Percentiles rank a stretch among this genome's conserved stretches.
Evolutionary conservation across 2,329 filamentous ascomycete genomes (phyloP).

Genomic region (Paraconiothyrium brasiliense): DNA sequence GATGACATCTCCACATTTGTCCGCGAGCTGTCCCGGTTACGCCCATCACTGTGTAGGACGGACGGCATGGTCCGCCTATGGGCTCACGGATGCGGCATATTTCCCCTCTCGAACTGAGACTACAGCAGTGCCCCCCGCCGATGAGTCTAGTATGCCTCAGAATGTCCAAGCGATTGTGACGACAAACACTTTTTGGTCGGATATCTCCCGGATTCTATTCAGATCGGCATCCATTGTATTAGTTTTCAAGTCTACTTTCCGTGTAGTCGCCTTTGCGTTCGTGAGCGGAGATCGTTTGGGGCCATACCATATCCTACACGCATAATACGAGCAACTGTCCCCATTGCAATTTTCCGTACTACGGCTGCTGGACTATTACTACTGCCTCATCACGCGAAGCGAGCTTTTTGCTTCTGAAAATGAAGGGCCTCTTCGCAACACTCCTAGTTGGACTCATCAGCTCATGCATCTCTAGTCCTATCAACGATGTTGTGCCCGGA

Average conservation of each 20-base stretch:
- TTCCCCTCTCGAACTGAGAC: not conserved
- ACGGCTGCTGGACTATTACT: not conserved
- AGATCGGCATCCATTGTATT: not conserved
- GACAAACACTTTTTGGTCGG: not conserved
- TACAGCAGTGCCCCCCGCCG: conserved; percentile 1
- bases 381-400: not conserved
- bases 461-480: conserved; percentile 15
- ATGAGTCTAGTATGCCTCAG: conserved; percentile 8
- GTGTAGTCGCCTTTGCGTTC: not conserved
- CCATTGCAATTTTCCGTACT: not conserved
- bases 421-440: conserved; percentile 21
- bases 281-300: not conserved
- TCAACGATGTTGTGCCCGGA: conserved; percentile 16
- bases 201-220: not conserved
- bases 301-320: not conserved
- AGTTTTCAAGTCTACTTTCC: not conserved
- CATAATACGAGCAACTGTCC: not conserved
- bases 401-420: not conserved
- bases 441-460: conserved; percentile 20
- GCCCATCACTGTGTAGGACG: conserved; percentile 11
- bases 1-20: conserved; percentile 19
- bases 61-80: conserved; percentile 17
- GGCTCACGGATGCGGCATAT: conserved; percentile 14
- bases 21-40: conserved; percentile 10
- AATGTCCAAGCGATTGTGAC: conserved; percentile 3